Conservation (phyloP, 768 basidiomycete genomes). For the Pleurotus giganteus region DNA sequence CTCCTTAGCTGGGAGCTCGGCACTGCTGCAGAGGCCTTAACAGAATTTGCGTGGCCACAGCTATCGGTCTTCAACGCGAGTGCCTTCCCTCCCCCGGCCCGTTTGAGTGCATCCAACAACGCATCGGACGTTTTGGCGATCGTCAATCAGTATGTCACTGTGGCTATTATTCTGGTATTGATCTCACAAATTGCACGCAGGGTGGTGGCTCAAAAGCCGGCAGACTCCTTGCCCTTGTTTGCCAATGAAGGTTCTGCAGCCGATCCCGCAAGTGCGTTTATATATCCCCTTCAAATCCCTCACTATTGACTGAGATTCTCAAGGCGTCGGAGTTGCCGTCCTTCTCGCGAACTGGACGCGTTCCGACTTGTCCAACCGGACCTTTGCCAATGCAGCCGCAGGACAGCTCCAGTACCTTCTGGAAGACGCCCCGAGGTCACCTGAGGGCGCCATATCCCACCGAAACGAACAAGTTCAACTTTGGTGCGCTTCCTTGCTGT, state of each 20-base stretch:
- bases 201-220: constrained; percentile 33
- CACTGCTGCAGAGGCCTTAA: constrained; percentile 53
- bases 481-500: constrained; percentile 32
- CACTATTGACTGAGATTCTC: constrained; percentile 10
- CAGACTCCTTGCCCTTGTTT: constrained; percentile 38
- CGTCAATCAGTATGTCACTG: constrained; percentile 31
- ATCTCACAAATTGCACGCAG: constrained; percentile 20
- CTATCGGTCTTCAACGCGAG: constrained; percentile 47
- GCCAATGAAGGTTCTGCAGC: constrained; percentile 50
- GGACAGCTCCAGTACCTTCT: constrained; percentile 50
- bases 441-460: constrained; percentile 60
- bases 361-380: constrained; percentile 24
- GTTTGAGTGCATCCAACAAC: constrained; percentile 24
- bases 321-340: constrained; percentile 52
- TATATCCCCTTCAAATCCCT: not conserved
- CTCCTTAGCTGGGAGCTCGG: constrained; percentile 56
- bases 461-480: constrained; percentile 49
- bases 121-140: constrained; percentile 41
- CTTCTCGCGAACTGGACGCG: constrained; percentile 54
- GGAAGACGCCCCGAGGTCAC: constrained; percentile 38
- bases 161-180: not conserved
- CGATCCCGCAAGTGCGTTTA: constrained; percentile 55
- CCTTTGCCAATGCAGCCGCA: constrained; percentile 40
- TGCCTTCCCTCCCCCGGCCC: constrained; percentile 39
- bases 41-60: constrained; percentile 47